A percentile compares a stretch with the other conserved stretches of the same genome.
These are phyloP conservation scores for Coemansia sp. DNA, from an alignment of 192 early-diverging fungal genomes.

Conservation along the genomic window DNA sequence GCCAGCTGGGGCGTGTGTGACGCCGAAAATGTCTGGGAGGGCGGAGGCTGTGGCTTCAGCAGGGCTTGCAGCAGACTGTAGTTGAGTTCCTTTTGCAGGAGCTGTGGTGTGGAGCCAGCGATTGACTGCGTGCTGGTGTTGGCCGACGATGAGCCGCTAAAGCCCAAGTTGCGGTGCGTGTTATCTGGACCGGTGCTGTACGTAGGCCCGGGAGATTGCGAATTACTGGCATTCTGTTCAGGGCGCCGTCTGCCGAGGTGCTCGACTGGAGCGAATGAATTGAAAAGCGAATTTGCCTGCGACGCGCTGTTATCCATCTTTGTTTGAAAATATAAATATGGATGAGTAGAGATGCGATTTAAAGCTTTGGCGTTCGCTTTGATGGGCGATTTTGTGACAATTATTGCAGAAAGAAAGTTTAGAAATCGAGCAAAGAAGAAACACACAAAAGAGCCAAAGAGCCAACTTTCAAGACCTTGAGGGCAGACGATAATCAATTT, in stretches of 20 bases:
- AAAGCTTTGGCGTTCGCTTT: neutral
- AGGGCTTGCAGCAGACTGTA: constrained; percentile 44
- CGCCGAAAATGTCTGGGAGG: constrained; percentile 21
- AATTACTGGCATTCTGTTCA: constrained; percentile 15
- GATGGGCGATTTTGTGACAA: neutral
- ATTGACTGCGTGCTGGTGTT: constrained; percentile 33
- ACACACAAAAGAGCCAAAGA: too few relatives aligned
- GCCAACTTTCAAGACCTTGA: neutral
- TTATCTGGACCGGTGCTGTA: constrained; percentile 11
- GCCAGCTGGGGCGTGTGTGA: constrained; percentile 11
- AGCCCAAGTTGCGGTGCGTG: constrained; percentile 16
- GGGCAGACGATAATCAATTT: neutral
- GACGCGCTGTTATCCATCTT: constrained; percentile 29
- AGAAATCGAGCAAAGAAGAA: neutral
- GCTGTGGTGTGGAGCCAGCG: constrained; percentile 29
- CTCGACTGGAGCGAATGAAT: constrained; percentile 23
- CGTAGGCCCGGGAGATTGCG: constrained; percentile 26
- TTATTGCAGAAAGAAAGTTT: neutral
- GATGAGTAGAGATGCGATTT: neutral
- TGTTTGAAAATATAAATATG: constrained; percentile 1
- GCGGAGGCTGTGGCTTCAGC: constrained; percentile 38
- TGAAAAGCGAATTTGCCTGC: constrained; percentile 30
- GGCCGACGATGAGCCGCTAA: constrained; percentile 22
- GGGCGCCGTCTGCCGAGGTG: constrained; percentile 20
- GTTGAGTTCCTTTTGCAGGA: constrained; percentile 32